These are phyloP conservation scores for Albatrellus sp. DNA, from an alignment of 1,284 basidiomycete genomes.

Conservation along the genomic window DNA sequence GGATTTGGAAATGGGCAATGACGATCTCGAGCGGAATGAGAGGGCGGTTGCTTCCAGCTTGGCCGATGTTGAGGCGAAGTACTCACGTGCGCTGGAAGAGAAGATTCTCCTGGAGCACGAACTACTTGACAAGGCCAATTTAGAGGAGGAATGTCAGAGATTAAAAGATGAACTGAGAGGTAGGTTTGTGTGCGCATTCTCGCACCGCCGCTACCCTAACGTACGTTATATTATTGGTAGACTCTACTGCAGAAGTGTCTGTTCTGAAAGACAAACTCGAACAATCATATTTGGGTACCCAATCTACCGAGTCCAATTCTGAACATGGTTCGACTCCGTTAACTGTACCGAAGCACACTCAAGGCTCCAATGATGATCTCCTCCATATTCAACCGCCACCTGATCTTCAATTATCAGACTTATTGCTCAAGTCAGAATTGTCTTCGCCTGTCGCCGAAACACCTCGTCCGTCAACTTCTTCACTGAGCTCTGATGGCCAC, in stretches of 20 bases:
- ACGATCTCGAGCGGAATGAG: slow-evolving; percentile 88
- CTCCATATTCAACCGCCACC: slow-evolving; percentile 42
- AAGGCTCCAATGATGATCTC: slow-evolving; percentile 39
- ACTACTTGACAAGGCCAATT: slow-evolving; percentile 77
- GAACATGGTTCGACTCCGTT: slow-evolving; percentile 14
- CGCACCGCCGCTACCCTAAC: slow-evolving; percentile 8
- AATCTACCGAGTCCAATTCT: too few relatives aligned
- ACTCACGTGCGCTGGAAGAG: slow-evolving; percentile 87
- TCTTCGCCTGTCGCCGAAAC: slow-evolving; percentile 13
- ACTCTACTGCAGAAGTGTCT: slow-evolving; percentile 76
- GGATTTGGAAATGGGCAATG: slow-evolving; percentile 92
- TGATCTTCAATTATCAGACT: slow-evolving; percentile 50
- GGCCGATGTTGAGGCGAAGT: slow-evolving; percentile 84
- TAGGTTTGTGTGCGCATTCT: slow-evolving; percentile 22
- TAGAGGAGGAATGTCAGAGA: slow-evolving; percentile 90
- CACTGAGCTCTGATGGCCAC: slow-evolving; percentile 26
- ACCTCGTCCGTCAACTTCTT: slow-evolving; percentile 23
- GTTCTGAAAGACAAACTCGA: slow-evolving; percentile 70
- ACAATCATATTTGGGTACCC: slow-evolving; percentile 13
- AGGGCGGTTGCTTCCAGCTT: slow-evolving; percentile 85
- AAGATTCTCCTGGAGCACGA: slow-evolving; percentile 97
- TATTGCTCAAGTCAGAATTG: slow-evolving; percentile 30
- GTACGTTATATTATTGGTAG: slow-evolving; percentile 25
- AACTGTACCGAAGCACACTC: slow-evolving; percentile 16
- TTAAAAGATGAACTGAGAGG: slow-evolving; percentile 90